Evolutionary conservation across 345 rosid genomes (phyloP).

Genomic region (Cochlearia excelsa): DNA sequence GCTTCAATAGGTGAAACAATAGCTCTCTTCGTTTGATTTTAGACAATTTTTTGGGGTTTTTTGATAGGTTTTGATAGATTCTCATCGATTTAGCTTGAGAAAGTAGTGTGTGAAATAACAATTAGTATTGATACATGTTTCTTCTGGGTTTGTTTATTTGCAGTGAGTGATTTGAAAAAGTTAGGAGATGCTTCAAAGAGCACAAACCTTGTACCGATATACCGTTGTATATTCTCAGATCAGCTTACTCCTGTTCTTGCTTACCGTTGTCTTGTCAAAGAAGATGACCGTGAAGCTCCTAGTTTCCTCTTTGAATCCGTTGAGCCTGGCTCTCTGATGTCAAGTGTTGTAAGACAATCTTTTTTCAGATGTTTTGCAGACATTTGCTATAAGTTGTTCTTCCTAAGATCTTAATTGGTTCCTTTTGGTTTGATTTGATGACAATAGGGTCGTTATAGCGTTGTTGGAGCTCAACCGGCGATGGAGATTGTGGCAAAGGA

Average conservation of each 20-base stretch:
- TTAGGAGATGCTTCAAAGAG: conserved; percentile 57
- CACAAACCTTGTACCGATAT: conserved; percentile 70
- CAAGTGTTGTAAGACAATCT: conserved; percentile 55
- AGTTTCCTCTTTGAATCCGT: conserved; percentile 88
- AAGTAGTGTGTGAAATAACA: neutral
- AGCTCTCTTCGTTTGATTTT: conserved; percentile 31
- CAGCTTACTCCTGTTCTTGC: conserved; percentile 87
- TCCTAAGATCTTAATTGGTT: neutral
- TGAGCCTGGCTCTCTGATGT: conserved; percentile 58
- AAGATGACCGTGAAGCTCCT: conserved; percentile 80
- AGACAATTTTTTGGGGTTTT: no score
- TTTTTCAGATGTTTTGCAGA: no score
- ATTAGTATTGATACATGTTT: conserved; percentile 1
- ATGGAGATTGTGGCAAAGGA: conserved; percentile 78
- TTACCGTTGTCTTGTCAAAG: conserved; percentile 81
- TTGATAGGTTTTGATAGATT: conserved; percentile 14
- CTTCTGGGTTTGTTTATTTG: no score
- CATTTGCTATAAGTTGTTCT: no score
- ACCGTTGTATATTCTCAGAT: conserved; percentile 72
- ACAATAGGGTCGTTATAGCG: conserved; percentile 69
- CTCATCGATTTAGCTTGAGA: neutral
- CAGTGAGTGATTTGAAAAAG: conserved; percentile 45
- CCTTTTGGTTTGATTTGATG: conserved; percentile 22
- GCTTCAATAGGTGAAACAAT: conserved; percentile 40
- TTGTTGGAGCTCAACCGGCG: conserved; percentile 78